These are phyloP conservation scores for Irineochytrium annulatum DNA, from an alignment of 192 early-diverging fungal genomes.

Conservation along the genomic window DNA sequence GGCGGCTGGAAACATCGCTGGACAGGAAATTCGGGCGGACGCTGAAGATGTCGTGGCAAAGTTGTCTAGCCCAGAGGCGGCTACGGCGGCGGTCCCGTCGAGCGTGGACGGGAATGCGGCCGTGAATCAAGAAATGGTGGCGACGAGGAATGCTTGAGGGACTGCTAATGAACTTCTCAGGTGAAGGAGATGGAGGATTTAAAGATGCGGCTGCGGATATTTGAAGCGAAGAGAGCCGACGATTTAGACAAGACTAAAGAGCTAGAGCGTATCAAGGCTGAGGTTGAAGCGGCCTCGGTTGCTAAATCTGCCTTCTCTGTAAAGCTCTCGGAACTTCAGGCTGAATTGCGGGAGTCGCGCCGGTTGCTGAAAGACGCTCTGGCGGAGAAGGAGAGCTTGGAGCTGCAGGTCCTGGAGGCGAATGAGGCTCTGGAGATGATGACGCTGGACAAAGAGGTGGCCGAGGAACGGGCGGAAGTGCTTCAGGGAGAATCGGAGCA, in stretches of 20 bases:
- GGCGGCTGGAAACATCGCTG: no score
- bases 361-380: slow-evolving; percentile 50
- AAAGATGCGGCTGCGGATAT: slow-evolving; percentile 65
- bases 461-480: slow-evolving; percentile 78
- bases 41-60: no score
- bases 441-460: slow-evolving; percentile 87
- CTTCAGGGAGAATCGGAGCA: slow-evolving; percentile 66
- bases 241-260: slow-evolving; percentile 72
- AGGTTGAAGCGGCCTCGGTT: slow-evolving; percentile 55
- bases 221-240: slow-evolving; percentile 78
- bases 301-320: slow-evolving; percentile 27
- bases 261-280: slow-evolving; percentile 64
- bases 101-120: no score
- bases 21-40: no score
- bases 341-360: slow-evolving; percentile 64
- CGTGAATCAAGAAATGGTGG: no score
- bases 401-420: slow-evolving; percentile 67
- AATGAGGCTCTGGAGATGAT: slow-evolving; percentile 80
- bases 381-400: slow-evolving; percentile 62
- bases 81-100: no score
- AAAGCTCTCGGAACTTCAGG: slow-evolving; percentile 67
- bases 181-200: slow-evolving; percentile 72
- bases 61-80: no score
- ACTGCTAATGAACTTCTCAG: neutral
- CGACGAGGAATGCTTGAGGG: no score